These are phyloP conservation scores for Cladorrhinum samala DNA, from an alignment of 495 filamentous ascomycete genomes.

Conservation along the genomic window DNA sequence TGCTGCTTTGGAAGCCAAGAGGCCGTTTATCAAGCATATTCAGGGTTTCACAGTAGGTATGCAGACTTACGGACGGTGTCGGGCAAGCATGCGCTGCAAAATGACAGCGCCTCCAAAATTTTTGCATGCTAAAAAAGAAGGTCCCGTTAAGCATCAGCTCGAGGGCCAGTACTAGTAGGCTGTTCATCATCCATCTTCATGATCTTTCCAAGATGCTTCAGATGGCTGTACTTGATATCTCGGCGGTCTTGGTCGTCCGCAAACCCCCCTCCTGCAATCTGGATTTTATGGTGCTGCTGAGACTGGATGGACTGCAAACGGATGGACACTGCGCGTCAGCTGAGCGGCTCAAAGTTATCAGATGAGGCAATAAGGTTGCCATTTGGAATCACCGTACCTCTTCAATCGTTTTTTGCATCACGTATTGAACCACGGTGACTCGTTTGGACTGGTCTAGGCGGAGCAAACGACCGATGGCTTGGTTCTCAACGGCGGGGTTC, in stretches of 20 bases:
- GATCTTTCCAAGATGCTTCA: neutral
- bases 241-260: neutral
- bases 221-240: neutral
- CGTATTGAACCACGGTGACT: neutral
- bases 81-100: too few species aligned
- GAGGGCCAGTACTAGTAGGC: too few species aligned
- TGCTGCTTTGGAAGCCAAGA: too few species aligned
- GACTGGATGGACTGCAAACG: neutral
- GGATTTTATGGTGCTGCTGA: neutral
- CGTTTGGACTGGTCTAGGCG: conserved; percentile 32
- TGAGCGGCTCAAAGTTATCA: neutral
- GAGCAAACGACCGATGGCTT: conserved; percentile 37
- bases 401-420: neutral
- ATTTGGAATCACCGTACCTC: neutral
- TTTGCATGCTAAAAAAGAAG: too few species aligned
- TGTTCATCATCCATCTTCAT: too few species aligned
- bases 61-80: too few species aligned
- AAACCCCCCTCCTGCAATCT: neutral
- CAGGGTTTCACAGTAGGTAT: too few species aligned
- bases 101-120: too few species aligned
- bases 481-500: conserved; percentile 44
- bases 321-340: too few species aligned
- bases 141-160: too few species aligned
- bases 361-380: neutral
- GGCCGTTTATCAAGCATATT: too few species aligned